These are phyloP conservation scores for Penicillium goetzii DNA, from an alignment of 495 filamentous ascomycete genomes.

Conservation along the genomic window DNA sequence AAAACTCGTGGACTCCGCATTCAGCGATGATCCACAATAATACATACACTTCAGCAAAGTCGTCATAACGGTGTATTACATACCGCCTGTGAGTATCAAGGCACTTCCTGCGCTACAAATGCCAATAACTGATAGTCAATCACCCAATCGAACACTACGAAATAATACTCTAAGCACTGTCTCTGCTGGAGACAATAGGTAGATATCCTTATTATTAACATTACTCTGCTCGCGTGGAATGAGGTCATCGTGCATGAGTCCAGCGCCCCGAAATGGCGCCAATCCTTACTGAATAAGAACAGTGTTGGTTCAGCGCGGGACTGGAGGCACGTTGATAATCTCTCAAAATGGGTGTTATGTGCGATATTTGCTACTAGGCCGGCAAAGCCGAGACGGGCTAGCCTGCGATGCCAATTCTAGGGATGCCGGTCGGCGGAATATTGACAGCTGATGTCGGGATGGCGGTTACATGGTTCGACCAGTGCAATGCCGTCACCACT, in stretches of 20 bases:
- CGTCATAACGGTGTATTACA: slow-evolving; percentile 1
- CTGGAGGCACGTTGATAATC: not conserved
- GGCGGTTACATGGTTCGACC: not conserved
- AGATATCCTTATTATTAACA: not conserved
- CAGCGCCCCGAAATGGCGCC: not conserved
- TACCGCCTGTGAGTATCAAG: too few relatives aligned
- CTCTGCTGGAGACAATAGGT: not conserved
- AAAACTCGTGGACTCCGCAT: not conserved
- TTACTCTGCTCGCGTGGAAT: not conserved
- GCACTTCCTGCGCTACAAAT: too few relatives aligned
- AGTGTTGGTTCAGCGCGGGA: not conserved
- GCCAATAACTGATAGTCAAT: too few relatives aligned
- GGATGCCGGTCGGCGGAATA: slow-evolving; percentile 15
- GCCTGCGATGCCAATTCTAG: too few relatives aligned
- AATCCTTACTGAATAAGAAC: not conserved
- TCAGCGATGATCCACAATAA: not conserved
- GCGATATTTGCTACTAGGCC: not conserved
- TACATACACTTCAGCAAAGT: not conserved
- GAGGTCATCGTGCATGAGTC: slow-evolving; percentile 5
- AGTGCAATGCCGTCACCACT: slow-evolving; percentile 12
- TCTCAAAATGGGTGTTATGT: not conserved
- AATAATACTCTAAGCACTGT: not conserved
- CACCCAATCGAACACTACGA: not conserved
- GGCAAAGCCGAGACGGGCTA: slow-evolving; percentile 8
- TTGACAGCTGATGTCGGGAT: not conserved